Conservation (phyloP, 2,329 filamentous ascomycete species). For the Coleophoma eucalyptorum region DNA sequence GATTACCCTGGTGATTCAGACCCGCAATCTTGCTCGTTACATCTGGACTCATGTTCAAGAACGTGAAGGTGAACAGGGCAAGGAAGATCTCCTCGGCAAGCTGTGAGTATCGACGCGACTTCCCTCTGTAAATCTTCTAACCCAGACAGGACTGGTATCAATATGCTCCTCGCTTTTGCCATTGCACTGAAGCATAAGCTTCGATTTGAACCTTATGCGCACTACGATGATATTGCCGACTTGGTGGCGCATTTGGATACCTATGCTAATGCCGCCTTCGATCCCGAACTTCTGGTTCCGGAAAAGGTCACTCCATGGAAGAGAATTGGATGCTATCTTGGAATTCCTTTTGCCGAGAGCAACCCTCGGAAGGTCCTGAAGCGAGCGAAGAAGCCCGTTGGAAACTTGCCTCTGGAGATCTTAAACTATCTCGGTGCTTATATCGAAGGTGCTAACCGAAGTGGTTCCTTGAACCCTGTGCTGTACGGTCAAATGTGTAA, state of each 20-base stretch:
- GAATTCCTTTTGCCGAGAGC: conserved; percentile 70
- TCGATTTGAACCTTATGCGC: conserved; percentile 77
- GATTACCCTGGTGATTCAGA: conserved; percentile 57
- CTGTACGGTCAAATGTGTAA: conserved; percentile 23
- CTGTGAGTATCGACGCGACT: conserved; percentile 31
- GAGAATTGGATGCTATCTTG: conserved; percentile 66
- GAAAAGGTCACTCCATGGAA: conserved; percentile 44
- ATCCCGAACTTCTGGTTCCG: conserved; percentile 34
- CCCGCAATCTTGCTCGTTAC: conserved; percentile 66
- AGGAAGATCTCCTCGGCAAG: conserved; percentile 67
- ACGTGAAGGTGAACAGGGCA: conserved; percentile 51
- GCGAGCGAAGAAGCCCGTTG: conserved; percentile 65
- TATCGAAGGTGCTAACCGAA: conserved; percentile 19
- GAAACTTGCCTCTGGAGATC: conserved; percentile 81
- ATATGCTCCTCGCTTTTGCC: conserved; percentile 75
- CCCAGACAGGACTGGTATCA: conserved; percentile 45
- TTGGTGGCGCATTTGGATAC: conserved; percentile 72
- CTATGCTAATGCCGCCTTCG: conserved; percentile 57
- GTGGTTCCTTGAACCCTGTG: conserved; percentile 29
- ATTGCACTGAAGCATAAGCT: conserved; percentile 77
- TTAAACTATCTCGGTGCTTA: conserved; percentile 61
- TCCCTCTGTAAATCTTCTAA: conserved; percentile 7
- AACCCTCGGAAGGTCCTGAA: conserved; percentile 80
- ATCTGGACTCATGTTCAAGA: conserved; percentile 79
- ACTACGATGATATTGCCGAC: conserved; percentile 69